phyloP scores from a whole-genome alignment of 2,329 filamentous ascomycete genomes.

The Phoma sp. region DNA sequence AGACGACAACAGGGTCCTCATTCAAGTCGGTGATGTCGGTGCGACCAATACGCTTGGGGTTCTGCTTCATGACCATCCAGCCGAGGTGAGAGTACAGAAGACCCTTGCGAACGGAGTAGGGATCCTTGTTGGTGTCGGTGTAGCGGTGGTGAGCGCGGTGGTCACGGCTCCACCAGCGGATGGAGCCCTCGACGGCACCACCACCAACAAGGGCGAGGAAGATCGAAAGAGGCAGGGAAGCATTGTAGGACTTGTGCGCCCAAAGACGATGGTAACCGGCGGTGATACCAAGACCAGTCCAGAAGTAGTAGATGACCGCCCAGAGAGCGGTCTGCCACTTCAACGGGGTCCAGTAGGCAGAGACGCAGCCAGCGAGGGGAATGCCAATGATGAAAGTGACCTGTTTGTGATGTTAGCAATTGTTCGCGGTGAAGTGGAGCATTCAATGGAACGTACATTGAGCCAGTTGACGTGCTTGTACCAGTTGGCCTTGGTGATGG shows the following conservation, averaged over 20 bases:
- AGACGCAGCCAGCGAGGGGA: conserved; percentile 75
- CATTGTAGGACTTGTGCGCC: conserved; percentile 60
- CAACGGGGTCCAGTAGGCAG: conserved; percentile 80
- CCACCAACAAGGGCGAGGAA: conserved; percentile 57
- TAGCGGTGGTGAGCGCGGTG: conserved; percentile 60
- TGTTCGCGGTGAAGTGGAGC: neutral
- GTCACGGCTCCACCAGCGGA: conserved; percentile 58
- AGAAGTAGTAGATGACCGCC: conserved; percentile 82
- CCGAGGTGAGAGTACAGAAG: conserved; percentile 58
- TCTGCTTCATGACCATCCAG: conserved; percentile 63
- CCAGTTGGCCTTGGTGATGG: conserved; percentile 84
- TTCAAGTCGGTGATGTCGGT: conserved; percentile 60
- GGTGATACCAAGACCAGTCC: conserved; percentile 72
- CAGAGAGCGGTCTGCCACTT: conserved; percentile 75
- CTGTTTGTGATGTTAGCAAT: conserved; percentile 59
- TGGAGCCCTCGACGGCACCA: conserved; percentile 58
- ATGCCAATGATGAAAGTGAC: conserved; percentile 79
- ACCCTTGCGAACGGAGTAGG: conserved; percentile 60
- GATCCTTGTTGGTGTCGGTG: conserved; percentile 60
- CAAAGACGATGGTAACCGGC: conserved; percentile 76
- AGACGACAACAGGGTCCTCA: conserved; percentile 58
- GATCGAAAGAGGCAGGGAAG: conserved; percentile 52
- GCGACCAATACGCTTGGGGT: conserved; percentile 59
- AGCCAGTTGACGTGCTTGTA: conserved; percentile 95
- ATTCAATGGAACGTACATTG: conserved; percentile 62